Conservation (phyloP, 2,329 filamentous ascomycete genomes). For the Fusarium piperis region DNA sequence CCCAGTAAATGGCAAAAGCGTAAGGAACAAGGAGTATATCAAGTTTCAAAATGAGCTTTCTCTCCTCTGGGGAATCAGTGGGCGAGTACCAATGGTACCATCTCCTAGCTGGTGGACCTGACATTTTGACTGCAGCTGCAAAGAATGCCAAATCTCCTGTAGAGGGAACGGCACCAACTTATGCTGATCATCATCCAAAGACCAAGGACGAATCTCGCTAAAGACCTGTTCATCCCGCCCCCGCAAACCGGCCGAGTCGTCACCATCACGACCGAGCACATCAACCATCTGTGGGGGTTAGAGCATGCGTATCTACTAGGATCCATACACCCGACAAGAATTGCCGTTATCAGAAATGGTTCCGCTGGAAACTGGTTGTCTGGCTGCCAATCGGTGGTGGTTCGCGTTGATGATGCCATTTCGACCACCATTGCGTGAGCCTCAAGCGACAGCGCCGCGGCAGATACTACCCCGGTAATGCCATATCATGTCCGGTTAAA, state of each 20-base stretch:
- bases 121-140: conserved; percentile 6
- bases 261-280: conserved; percentile 7
- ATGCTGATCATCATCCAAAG: neutral
- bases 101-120: conserved; percentile 6
- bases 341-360: neutral
- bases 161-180: neutral
- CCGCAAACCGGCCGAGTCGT: neutral
- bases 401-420: conserved; percentile 8
- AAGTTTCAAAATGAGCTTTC: conserved; percentile 62
- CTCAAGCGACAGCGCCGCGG: neutral
- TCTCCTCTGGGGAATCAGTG: conserved; percentile 52
- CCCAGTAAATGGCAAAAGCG: conserved; percentile 30
- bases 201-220: neutral
- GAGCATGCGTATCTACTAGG: neutral
- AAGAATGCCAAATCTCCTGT: neutral
- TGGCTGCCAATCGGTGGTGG: neutral
- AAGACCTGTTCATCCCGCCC: neutral
- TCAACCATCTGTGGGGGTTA: conserved; percentile 3
- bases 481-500: neutral
- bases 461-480: neutral
- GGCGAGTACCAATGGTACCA: conserved; percentile 57
- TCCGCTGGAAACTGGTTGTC: neutral
- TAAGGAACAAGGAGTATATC: conserved; percentile 66
- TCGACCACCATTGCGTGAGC: conserved; percentile 1
- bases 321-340: neutral